Evolutionary conservation across 257 asterid species (phyloP).

Genomic region (Catharanthus roseus): DNA sequence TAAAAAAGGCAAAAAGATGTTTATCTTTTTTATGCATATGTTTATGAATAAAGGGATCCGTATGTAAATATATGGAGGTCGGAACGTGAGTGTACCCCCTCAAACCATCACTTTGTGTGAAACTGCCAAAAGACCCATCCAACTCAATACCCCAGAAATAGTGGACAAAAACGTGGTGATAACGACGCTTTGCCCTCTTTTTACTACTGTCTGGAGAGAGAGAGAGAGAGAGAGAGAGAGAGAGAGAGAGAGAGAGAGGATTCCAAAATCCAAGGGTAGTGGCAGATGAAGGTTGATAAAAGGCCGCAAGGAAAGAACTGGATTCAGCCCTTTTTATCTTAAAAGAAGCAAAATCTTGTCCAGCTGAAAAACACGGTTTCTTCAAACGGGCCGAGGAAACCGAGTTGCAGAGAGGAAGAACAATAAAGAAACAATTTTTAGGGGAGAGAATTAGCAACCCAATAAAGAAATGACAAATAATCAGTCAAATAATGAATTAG

Average conservation of each 20-base stretch:
- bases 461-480: not conserved
- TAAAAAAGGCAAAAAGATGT: slow-evolving; percentile 2
- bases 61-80: not conserved
- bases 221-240: not conserved
- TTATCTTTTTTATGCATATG: not conserved
- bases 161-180: not conserved
- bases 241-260: slow-evolving; percentile 1
- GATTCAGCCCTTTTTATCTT: not conserved
- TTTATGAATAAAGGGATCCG: not conserved
- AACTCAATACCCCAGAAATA: not conserved
- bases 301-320: not conserved
- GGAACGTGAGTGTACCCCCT: not conserved
- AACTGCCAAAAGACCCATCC: not conserved
- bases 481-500: not conserved
- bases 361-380: not conserved
- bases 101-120: not conserved
- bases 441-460: not conserved
- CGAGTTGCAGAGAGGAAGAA: not conserved
- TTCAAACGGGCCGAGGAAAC: not conserved
- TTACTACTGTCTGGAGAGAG: not conserved
- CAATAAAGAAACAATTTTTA: not conserved
- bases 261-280: not conserved
- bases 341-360: not conserved
- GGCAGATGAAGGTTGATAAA: not conserved
- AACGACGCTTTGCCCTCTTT: not conserved